Base-by-base conservation (phyloP, 257 asterid species). In the Salvia splendens region DNA sequence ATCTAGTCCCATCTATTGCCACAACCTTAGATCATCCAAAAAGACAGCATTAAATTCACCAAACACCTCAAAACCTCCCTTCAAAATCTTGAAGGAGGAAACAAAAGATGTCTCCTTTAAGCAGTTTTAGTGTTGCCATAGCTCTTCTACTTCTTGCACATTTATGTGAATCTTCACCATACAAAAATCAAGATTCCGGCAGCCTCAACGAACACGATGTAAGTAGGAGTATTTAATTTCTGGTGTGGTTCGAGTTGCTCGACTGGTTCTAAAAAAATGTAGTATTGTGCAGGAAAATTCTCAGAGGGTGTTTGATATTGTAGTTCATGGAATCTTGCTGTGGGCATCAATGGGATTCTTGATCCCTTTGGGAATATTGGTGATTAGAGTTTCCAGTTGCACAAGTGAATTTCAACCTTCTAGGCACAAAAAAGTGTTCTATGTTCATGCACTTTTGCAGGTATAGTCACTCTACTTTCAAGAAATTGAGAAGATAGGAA, bases 261-360 rank as follows among this genome's bases (percentile, higher is more conserved):
- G 16, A 56, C 48, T 54, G 7, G 20, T 20, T 71, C 62, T 28
- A 6, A 32, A 33, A n/a, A 12, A 12, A n/a, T n/a, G n/a, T n/a
- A 64, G 20, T 43, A 14, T 55, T 0, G 16, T 75, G 80, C 81
- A 91, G 95, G 84, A 70, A 32, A 75, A 61, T 75, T 67, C 80
- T 64, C 69, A 64, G 50, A 87, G 55, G 80, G 58, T 54, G 62
- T 57, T 72, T 75, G 85, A 85, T 20, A 85, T 92, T 69, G 78
- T 65, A 67, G 75, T 89, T 70, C 98, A 89, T 80, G 98, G 95
- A 40, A 67, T 92, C 54, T 71, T 89, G 12, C 70, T 87, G 20
- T 92, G 98, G 96, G 87, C 87, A 77, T 87, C 98, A 41, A 78
- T 82, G 81, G 96, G 95, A 46, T 75, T 86, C 71, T 79, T 89